These are phyloP conservation scores for Wallemia hederae DNA, from an alignment of 1,284 basidiomycete genomes.

Conservation along the genomic window DNA sequence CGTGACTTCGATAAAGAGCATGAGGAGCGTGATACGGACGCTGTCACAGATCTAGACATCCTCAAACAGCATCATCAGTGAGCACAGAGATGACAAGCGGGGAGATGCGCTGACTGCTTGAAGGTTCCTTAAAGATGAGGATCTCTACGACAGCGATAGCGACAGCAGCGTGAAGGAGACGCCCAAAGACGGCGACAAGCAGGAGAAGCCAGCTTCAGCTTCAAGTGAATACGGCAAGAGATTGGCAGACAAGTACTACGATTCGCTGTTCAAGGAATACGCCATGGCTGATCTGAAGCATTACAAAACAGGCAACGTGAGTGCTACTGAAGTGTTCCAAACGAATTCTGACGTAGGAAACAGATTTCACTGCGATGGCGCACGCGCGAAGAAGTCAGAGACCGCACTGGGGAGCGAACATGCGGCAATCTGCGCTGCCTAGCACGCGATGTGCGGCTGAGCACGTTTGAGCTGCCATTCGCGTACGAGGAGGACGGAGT, in stretches of 20 bases:
- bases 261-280: conserved; percentile 59
- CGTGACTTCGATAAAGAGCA: not conserved
- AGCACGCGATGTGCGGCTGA: conserved; percentile 21
- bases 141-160: not conserved
- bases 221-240: not conserved
- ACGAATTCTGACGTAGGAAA: not conserved
- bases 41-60: not conserved
- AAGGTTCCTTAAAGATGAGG: not conserved
- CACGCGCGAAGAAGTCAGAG: conserved; percentile 59
- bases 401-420: conserved; percentile 48
- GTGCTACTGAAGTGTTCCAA: conserved; percentile 8
- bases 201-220: too few relatives aligned
- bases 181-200: not conserved
- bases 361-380: conserved; percentile 71
- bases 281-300: conserved; percentile 78
- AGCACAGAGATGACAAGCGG: not conserved
- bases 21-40: not conserved
- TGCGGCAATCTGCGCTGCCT: conserved; percentile 63
- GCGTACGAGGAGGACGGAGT: conserved; percentile 48
- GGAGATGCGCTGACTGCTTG: not conserved
- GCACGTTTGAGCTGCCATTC: conserved; percentile 48
- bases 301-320: conserved; percentile 62
- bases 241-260: conserved; percentile 58
- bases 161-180: not conserved
- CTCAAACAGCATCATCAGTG: not conserved